These are phyloP conservation scores for Citrus inodora DNA, from an alignment of 345 rosid species.

Conservation along the genomic window DNA sequence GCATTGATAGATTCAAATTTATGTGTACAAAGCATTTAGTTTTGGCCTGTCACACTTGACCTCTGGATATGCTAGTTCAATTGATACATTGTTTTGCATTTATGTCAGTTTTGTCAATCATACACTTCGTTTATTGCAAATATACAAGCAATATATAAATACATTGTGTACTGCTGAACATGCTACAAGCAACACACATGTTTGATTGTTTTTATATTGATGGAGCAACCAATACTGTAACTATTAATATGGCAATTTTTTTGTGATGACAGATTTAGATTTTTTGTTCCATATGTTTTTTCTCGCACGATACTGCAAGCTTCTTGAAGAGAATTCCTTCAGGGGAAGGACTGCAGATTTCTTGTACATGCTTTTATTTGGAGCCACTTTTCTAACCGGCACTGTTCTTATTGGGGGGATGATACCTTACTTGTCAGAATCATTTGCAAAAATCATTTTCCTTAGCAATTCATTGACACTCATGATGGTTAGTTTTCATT, in stretches of 20 bases:
- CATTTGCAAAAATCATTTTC: slow-evolving; percentile 89
- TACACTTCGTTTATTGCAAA: neutral
- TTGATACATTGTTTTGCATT: neutral
- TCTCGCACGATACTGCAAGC: slow-evolving; percentile 96
- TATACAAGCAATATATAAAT: neutral
- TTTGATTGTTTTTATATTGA: neutral
- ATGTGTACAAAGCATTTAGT: neutral
- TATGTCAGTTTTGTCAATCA: neutral
- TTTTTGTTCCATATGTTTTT: slow-evolving; percentile 99
- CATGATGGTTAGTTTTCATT: slow-evolving; percentile 73
- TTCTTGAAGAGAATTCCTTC: slow-evolving; percentile 96
- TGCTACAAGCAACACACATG: neutral
- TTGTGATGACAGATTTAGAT: slow-evolving; percentile 67
- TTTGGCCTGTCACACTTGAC: neutral
- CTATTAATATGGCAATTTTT: slow-evolving; percentile 19
- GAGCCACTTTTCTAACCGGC: slow-evolving; percentile 84
- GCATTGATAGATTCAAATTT: neutral
- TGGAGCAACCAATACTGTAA: neutral
- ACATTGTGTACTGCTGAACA: neutral
- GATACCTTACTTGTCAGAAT: slow-evolving; percentile 87
- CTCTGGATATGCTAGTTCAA: neutral
- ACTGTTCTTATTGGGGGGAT: slow-evolving; percentile 90
- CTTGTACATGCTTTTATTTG: slow-evolving; percentile 95
- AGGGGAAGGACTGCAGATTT: slow-evolving; percentile 98
- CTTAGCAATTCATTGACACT: slow-evolving; percentile 98